Evolutionary conservation across 228 moss, liverwort and hornwort species (phyloP), one percentile per base, ranked within the genome.

Genomic region (Sphagnum magellanicum): DNA sequence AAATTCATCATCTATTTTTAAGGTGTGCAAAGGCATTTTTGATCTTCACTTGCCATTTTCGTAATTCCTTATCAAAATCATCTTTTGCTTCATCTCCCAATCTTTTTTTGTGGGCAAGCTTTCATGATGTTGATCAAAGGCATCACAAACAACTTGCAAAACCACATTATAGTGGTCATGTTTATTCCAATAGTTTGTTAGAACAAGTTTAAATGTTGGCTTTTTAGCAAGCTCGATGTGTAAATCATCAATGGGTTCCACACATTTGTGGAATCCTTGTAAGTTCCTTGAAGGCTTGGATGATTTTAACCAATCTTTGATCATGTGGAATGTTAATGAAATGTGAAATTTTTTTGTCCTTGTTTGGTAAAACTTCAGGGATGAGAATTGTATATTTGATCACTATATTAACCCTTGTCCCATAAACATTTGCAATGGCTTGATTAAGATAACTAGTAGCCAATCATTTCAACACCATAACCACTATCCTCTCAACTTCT

Each of bases 91-190:
- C 32, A 32, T 32, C 0, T 32, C 79, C 75, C 13, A 79, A 83
- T 8, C 71, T 73, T 13, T 76, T 76, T 10, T 53, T 47, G 10
- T 72, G 15, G 4, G 70, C 47, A 14, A 46, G 50, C 53, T 10
- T 60, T 5, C 73, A 46, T 32, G 71, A 50, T 16, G 65, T 3
- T 32, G 32, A 32, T 3, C 32, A 32, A 32, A 3, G 32, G 72
- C 60, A 69, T 81, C 84, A 72, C 84, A 84, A 1, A 84, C 81
- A 12, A 73, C 81, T 51, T 84, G 84, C 5, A 84, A 71, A 9
- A 84, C 65, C 13, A 84, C 49, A 67, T 75, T 84, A 73, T 81
- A 76, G 55, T 81, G 81, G 46, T 78, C 73, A 16, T 84, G 78
- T 58, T 77, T 71, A 16, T 76, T 83, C 84, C 78, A 81, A n/a